Evolutionary conservation across 768 basidiomycete species (phyloP).

Genomic region (Suillus subluteus): DNA sequence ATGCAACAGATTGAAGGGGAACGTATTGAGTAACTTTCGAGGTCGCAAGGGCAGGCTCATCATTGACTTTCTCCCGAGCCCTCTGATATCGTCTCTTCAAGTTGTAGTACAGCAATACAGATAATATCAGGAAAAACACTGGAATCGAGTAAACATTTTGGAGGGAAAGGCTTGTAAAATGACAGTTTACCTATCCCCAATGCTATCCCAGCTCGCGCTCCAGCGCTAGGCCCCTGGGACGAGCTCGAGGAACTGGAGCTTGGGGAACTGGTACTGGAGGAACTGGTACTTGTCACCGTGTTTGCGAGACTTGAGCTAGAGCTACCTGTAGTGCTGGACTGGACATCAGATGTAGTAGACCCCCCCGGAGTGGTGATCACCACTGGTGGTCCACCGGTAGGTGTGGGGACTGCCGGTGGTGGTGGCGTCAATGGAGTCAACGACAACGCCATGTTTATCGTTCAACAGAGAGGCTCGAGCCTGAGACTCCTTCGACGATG

Average conservation of each 20-base stretch:
- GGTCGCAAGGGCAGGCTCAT: not conserved
- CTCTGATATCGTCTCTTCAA: constrained; percentile 13
- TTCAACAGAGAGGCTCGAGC: not conserved
- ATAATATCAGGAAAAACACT: constrained; percentile 15
- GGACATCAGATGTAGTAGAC: not conserved
- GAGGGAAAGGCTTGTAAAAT: not conserved
- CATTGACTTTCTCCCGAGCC: constrained; percentile 1
- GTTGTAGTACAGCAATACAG: constrained; percentile 8
- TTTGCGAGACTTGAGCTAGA: constrained; percentile 8
- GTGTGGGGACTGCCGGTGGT: not conserved
- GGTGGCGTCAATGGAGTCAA: not conserved
- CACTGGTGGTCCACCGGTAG: not conserved
- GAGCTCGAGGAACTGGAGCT: constrained; percentile 10
- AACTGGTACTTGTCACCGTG: not conserved
- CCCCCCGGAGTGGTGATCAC: not conserved
- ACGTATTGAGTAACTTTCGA: constrained; percentile 8
- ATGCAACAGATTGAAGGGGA: not conserved
- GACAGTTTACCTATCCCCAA: constrained; percentile 27
- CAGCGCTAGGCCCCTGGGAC: constrained; percentile 14
- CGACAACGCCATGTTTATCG: not conserved
- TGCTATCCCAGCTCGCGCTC: constrained; percentile 29
- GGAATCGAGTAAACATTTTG: not conserved
- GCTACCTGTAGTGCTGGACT: not conserved
- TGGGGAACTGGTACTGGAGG: not conserved
- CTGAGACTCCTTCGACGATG: not conserved